Conservation (phyloP, 129 eudicot species). For the Escallonia herrerae region DNA sequence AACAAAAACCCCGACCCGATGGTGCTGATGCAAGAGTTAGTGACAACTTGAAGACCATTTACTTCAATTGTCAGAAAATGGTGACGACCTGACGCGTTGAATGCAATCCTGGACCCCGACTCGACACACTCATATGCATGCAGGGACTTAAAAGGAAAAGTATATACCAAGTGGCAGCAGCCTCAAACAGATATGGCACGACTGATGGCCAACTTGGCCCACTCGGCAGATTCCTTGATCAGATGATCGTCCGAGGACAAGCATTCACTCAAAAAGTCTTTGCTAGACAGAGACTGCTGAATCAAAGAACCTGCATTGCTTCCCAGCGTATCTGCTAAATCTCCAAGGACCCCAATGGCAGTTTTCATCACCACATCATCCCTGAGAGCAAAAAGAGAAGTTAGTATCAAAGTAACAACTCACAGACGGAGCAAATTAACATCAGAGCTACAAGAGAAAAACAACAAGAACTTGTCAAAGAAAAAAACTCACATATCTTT, state of each 20-base stretch:
- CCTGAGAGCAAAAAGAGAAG: constrained; percentile 36
- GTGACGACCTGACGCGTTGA: constrained; percentile 57
- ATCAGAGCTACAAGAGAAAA: not conserved
- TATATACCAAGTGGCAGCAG: constrained; percentile 47
- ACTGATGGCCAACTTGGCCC: constrained; percentile 83
- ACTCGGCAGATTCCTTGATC: constrained; percentile 95
- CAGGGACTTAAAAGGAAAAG: constrained; percentile 54
- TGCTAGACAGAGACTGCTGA: constrained; percentile 84
- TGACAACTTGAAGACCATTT: constrained; percentile 45
- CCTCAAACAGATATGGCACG: constrained; percentile 84
- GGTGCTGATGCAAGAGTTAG: constrained; percentile 77
- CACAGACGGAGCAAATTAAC: not conserved
- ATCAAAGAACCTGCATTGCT: constrained; percentile 77
- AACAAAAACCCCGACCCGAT: constrained; percentile 24
- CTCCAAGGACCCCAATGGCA: constrained; percentile 95
- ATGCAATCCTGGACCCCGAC: constrained; percentile 65
- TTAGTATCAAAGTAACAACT: not conserved
- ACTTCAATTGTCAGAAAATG: constrained; percentile 47
- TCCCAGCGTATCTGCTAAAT: constrained; percentile 96
- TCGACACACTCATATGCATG: constrained; percentile 88
- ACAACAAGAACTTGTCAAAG: no score
- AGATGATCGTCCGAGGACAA: constrained; percentile 87
- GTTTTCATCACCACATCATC: constrained; percentile 95
- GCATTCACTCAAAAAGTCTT: constrained; percentile 78
- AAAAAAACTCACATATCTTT: constrained; percentile 68